Percentiles rank a stretch among this genome's conserved stretches.
phyloP scores from a whole-genome alignment of 1,284 basidiomycete species.

The Cryptococcus hybrid region DNA sequence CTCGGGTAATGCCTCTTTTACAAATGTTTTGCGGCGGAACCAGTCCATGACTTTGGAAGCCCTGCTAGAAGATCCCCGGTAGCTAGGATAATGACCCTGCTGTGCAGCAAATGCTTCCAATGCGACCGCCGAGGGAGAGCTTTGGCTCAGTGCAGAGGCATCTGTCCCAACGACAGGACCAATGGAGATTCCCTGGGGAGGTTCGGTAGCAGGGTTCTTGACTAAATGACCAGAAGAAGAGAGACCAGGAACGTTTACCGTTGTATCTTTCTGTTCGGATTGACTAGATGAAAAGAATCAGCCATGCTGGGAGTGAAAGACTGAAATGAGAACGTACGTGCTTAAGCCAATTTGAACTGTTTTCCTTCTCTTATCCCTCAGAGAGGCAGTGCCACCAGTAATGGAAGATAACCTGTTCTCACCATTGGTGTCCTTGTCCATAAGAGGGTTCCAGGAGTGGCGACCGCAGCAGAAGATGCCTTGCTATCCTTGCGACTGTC shows the following conservation, averaged over 20 bases:
- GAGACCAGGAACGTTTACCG: background rate
- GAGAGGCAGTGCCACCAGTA: background rate
- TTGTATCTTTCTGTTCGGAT: background rate
- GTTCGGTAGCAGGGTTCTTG: background rate
- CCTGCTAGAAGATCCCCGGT: constrained; percentile 49
- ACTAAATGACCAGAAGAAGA: no score
- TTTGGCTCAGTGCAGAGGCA: constrained; percentile 19
- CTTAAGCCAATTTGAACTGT: constrained; percentile 1
- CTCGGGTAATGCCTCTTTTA: constrained; percentile 40
- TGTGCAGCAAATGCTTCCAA: constrained; percentile 32
- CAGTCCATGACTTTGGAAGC: constrained; percentile 63
- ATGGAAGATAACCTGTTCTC: background rate
- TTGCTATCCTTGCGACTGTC: constrained; percentile 5
- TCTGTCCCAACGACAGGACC: constrained; percentile 28
- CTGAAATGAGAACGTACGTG: background rate
- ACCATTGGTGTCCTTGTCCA: constrained; percentile 20
- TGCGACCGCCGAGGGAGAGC: constrained; percentile 38
- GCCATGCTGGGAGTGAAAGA: background rate
- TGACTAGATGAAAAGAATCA: background rate
- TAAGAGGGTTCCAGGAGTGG: constrained; percentile 21
- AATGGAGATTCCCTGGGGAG: constrained; percentile 18
- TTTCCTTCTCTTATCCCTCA: background rate
- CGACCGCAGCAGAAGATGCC: constrained; percentile 3
- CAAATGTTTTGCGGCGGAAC: constrained; percentile 58
- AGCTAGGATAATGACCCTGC: constrained; percentile 9